A percentile compares a stretch with the other conserved stretches of the same genome.
phyloP scores from a whole-genome alignment of 2,329 filamentous ascomycete genomes.

The Decorospora gaudefroyi region DNA sequence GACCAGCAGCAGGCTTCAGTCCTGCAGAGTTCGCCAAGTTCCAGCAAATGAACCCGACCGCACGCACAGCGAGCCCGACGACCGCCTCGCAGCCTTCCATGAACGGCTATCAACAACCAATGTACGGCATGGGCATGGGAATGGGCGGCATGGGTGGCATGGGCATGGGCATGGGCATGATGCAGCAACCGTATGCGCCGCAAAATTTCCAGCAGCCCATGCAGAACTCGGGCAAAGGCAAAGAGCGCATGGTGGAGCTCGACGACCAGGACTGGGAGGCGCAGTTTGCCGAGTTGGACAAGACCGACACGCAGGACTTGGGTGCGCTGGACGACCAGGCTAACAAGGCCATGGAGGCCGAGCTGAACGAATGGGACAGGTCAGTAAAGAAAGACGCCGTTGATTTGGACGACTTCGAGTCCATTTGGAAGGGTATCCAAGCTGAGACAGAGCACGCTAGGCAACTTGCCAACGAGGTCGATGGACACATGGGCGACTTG shows the following conservation, averaged over 20 bases:
- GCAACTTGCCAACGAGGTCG: slow-evolving; percentile 68
- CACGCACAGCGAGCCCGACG: slow-evolving; percentile 64
- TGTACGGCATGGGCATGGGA: slow-evolving; percentile 38
- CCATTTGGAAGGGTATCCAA: slow-evolving; percentile 82
- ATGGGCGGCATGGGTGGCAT: slow-evolving; percentile 57
- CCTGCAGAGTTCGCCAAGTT: slow-evolving; percentile 88
- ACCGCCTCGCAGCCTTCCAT: slow-evolving; percentile 50
- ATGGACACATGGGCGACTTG: slow-evolving; percentile 69
- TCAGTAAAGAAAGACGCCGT: slow-evolving; percentile 74
- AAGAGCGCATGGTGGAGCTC: slow-evolving; percentile 80
- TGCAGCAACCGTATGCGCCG: slow-evolving; percentile 49
- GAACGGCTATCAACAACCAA: slow-evolving; percentile 62
- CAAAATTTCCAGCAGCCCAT: slow-evolving; percentile 54
- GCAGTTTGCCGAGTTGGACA: slow-evolving; percentile 87
- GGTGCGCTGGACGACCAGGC: slow-evolving; percentile 64
- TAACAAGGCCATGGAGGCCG: slow-evolving; percentile 76
- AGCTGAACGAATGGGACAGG: slow-evolving; percentile 88
- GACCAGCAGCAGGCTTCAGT: slow-evolving; percentile 62
- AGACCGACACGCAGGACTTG: slow-evolving; percentile 60
- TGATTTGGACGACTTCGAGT: slow-evolving; percentile 91
- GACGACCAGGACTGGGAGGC: slow-evolving; percentile 95
- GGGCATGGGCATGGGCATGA: slow-evolving; percentile 55
- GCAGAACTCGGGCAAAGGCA: slow-evolving; percentile 71
- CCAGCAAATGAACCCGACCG: slow-evolving; percentile 65
- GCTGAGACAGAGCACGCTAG: slow-evolving; percentile 72